Conservation (phyloP, 495 filamentous ascomycete genomes). For the Podospora pseudocomata region DNA sequence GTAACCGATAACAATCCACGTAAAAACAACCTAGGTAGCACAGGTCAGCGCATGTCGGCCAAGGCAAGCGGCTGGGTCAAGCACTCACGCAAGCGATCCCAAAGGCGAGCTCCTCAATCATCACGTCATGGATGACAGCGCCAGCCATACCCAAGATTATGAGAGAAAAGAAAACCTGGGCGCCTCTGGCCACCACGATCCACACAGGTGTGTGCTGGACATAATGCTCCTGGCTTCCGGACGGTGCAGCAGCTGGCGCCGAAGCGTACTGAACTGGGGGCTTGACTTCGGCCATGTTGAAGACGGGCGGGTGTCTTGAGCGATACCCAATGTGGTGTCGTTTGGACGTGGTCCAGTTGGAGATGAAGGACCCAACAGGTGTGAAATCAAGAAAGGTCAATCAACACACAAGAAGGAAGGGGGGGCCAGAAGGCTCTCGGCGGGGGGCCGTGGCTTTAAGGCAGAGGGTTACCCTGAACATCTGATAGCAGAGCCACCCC, state of each 20-base stretch:
- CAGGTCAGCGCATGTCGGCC: background rate
- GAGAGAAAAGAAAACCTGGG: constrained; percentile 40
- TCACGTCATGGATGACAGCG: constrained; percentile 43
- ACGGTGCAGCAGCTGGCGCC: background rate
- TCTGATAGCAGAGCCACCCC: background rate
- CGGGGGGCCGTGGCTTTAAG: background rate
- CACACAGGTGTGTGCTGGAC: constrained; percentile 36
- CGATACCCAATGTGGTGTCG: background rate
- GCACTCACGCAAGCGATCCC: constrained; percentile 40
- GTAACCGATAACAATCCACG: constrained; percentile 43
- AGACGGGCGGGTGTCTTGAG: background rate
- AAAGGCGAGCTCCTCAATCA: constrained; percentile 31
- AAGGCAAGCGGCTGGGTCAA: background rate
- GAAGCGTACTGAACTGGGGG: background rate
- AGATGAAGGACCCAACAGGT: background rate
- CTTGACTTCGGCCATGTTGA: constrained; percentile 1
- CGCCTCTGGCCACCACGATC: constrained; percentile 37
- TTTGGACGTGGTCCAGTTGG: background rate
- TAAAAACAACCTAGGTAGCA: constrained; percentile 39
- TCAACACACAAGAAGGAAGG: background rate
- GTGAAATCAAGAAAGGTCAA: background rate
- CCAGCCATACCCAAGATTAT: constrained; percentile 39
- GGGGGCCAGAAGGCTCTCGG: background rate
- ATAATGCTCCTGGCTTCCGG: constrained; percentile 13
- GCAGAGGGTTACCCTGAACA: background rate